Percentiles rank a stretch among this genome's conserved stretches.
These are phyloP conservation scores for Pichia kluyveri DNA, from an alignment of 805 yeast species.

Conservation along the genomic window DNA sequence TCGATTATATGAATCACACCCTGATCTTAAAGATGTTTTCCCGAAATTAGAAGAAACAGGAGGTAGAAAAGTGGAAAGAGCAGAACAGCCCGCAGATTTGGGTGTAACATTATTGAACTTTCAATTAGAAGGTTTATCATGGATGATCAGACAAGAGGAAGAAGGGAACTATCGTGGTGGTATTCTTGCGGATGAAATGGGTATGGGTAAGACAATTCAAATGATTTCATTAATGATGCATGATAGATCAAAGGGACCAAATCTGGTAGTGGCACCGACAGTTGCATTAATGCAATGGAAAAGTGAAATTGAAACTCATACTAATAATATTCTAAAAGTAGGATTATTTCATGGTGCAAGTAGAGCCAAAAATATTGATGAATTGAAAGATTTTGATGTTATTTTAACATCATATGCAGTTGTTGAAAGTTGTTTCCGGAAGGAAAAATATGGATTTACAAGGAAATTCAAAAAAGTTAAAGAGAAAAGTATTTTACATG, in stretches of 20 bases:
- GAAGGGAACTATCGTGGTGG: slow-evolving; percentile 77
- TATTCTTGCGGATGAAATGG: slow-evolving; percentile 97
- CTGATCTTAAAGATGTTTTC: slow-evolving; percentile 66
- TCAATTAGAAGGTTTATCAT: slow-evolving; percentile 86
- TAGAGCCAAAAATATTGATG: slow-evolving; percentile 49
- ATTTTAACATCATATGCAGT: slow-evolving; percentile 90
- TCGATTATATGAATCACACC: slow-evolving; percentile 66
- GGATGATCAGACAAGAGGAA: slow-evolving; percentile 86
- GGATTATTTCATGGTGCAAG: slow-evolving; percentile 82
- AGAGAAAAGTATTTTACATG: slow-evolving; percentile 69
- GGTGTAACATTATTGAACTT: slow-evolving; percentile 71
- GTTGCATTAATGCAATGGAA: slow-evolving; percentile 99
- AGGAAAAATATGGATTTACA: slow-evolving; percentile 74
- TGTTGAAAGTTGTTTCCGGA: slow-evolving; percentile 76
- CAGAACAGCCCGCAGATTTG: slow-evolving; percentile 75
- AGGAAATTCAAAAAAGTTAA: slow-evolving; percentile 63
- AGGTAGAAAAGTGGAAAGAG: slow-evolving; percentile 41
- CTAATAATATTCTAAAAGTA: slow-evolving; percentile 60
- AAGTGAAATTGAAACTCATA: slow-evolving; percentile 80
- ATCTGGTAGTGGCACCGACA: slow-evolving; percentile 91
- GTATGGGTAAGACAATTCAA: slow-evolving; percentile 98
- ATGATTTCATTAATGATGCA: slow-evolving; percentile 80
- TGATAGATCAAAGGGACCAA: slow-evolving; percentile 61
- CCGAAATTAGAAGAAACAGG: slow-evolving; percentile 45
- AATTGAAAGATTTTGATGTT: slow-evolving; percentile 60